These are phyloP conservation scores for Niebla homalea DNA, from an alignment of 495 filamentous ascomycete species.

Conservation along the genomic window DNA sequence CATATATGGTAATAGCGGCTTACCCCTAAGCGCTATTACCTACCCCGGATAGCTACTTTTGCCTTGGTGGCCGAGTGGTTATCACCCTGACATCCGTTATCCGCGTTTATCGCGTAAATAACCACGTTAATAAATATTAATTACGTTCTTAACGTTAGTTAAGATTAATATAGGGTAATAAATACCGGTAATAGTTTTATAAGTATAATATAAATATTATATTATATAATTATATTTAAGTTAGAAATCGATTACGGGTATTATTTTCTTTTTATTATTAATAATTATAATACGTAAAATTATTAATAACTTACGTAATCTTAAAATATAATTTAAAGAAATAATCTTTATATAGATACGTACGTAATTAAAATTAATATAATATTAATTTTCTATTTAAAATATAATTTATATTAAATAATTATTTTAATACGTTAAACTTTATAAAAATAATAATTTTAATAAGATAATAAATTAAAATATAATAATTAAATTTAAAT, in stretches of 20 bases:
- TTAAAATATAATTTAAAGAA: constrained; percentile 1
- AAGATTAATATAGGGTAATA: background rate
- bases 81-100: no score
- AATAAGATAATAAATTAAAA: background rate
- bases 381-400: background rate
- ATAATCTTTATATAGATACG: constrained; percentile 4
- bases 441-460: background rate
- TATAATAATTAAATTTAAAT: background rate
- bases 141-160: background rate
- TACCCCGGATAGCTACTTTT: no score
- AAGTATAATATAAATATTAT: background rate
- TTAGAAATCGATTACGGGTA: background rate
- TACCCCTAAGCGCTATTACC: no score
- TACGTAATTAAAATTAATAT: background rate
- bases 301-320: background rate
- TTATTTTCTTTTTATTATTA: background rate
- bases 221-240: background rate
- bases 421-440: constrained; percentile 2
- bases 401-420: background rate
- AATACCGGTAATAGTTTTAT: background rate
- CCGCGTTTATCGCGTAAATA: constrained; percentile 5
- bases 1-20: no score
- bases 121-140: background rate
- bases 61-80: no score
- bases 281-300: background rate